Evolutionary conservation across 2,329 filamentous ascomycete genomes (phyloP).

Genomic region (Aspergillus novoparasiticus): DNA sequence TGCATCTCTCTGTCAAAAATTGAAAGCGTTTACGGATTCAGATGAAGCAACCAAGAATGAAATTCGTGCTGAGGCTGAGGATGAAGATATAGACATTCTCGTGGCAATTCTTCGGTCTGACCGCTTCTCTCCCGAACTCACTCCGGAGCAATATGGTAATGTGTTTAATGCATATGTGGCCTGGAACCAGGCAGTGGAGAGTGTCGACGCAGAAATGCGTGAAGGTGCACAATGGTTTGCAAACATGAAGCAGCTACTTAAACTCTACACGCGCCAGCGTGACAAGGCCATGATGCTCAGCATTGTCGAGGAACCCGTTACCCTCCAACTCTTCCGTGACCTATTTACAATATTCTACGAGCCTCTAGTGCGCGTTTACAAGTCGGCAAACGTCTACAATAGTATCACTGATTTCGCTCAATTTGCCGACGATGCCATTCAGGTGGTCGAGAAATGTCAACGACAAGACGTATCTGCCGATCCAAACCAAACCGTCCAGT

Average conservation of each 20-base stretch:
- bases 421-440: conserved; percentile 91
- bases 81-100: conserved; percentile 79
- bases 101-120: conserved; percentile 84
- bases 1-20: conserved; percentile 73
- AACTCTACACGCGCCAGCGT: conserved; percentile 84
- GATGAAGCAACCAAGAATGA: conserved; percentile 73
- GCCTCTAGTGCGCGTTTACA: conserved; percentile 94
- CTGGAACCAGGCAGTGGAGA: conserved; percentile 93
- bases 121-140: conserved; percentile 70
- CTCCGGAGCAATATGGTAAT: conserved; percentile 73
- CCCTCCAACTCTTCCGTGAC: conserved; percentile 91
- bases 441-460: conserved; percentile 70
- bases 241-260: conserved; percentile 90
- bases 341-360: conserved; percentile 99
- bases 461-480: conserved; percentile 85
- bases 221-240: conserved; percentile 91
- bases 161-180: conserved; percentile 95
- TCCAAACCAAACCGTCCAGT: conserved; percentile 96
- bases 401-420: conserved; percentile 94
- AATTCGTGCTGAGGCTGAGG: conserved; percentile 72
- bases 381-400: conserved; percentile 96
- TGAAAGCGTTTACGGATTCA: conserved; percentile 76
- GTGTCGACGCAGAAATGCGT: conserved; percentile 80
- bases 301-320: conserved; percentile 96
- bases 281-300: conserved; percentile 98